phyloP scores from a whole-genome alignment of 768 basidiomycete species.

The Leucocoprinus sp. region DNA sequence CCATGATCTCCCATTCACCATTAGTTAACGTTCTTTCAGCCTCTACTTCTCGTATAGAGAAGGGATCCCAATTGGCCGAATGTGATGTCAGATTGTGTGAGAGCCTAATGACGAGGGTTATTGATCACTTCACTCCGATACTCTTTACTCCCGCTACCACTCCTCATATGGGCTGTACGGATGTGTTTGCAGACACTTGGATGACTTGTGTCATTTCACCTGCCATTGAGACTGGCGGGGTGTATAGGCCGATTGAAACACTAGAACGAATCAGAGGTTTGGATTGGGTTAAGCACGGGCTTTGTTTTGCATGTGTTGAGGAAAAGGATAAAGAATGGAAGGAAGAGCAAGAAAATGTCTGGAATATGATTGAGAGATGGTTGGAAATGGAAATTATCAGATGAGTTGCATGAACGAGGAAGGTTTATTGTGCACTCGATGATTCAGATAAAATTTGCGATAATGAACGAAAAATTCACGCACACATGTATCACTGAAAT shows the following conservation, averaged over 20 bases:
- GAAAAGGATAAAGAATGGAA: slow-evolving; percentile 64
- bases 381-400: slow-evolving; percentile 17
- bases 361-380: slow-evolving; percentile 58
- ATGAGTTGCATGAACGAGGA: neutral
- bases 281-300: slow-evolving; percentile 49
- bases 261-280: slow-evolving; percentile 50
- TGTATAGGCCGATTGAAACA: slow-evolving; percentile 67
- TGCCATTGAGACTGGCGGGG: slow-evolving; percentile 51
- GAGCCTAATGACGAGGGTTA: slow-evolving; percentile 43
- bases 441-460: no score
- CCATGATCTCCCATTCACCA: neutral
- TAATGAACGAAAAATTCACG: no score
- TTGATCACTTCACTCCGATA: slow-evolving; percentile 63
- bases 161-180: slow-evolving; percentile 69
- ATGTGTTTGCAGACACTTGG: slow-evolving; percentile 65
- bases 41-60: slow-evolving; percentile 18
- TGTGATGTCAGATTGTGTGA: slow-evolving; percentile 32
- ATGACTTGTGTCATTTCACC: slow-evolving; percentile 62
- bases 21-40: neutral
- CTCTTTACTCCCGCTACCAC: slow-evolving; percentile 65
- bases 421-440: neutral
- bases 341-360: slow-evolving; percentile 47
- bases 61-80: neutral
- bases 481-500: no score
- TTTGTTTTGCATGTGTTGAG: slow-evolving; percentile 49